phyloP scores from a whole-genome alignment of 495 filamentous ascomycete genomes.

The Ramalina peruviana region DNA sequence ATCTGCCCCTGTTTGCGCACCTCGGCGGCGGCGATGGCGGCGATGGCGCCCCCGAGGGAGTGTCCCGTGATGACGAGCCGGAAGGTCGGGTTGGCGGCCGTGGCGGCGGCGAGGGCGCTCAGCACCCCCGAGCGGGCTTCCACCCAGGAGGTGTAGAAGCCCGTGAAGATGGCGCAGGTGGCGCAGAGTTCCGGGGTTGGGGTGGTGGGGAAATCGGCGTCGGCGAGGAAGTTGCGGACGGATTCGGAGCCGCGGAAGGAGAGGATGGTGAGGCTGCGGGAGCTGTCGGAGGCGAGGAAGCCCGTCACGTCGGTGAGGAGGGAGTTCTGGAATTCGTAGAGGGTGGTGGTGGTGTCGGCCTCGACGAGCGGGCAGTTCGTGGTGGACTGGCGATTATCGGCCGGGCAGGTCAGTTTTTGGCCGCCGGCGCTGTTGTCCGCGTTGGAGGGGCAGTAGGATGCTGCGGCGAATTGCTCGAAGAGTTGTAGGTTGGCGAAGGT shows the following conservation, averaged over 20 bases:
- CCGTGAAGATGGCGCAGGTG: constrained; percentile 36
- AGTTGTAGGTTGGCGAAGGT: constrained; percentile 41
- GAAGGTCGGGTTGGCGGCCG: constrained; percentile 31
- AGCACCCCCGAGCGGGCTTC: constrained; percentile 30
- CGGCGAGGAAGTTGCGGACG: constrained; percentile 51
- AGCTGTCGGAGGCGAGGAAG: constrained; percentile 52
- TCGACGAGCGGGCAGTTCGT: constrained; percentile 49
- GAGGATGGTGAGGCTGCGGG: constrained; percentile 47
- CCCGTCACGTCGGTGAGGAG: constrained; percentile 48
- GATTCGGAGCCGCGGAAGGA: constrained; percentile 54
- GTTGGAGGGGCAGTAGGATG: constrained; percentile 51
- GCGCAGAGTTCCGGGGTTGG: constrained; percentile 29
- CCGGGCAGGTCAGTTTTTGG: constrained; percentile 39
- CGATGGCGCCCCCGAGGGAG: constrained; percentile 54
- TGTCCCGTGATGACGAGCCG: constrained; percentile 49
- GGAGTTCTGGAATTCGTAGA: constrained; percentile 42
- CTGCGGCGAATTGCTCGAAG: constrained; percentile 56
- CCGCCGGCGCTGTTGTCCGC: constrained; percentile 30
- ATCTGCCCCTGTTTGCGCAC: constrained; percentile 35
- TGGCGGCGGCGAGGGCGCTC: constrained; percentile 25
- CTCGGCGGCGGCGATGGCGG: constrained; percentile 43
- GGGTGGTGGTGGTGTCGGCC: constrained; percentile 37
- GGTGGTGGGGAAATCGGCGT: constrained; percentile 33
- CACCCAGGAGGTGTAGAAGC: constrained; percentile 42
- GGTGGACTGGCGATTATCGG: constrained; percentile 11